Base-by-base conservation (phyloP, 192 early-diverging fungal genomes). In the Backusella liffmaniae region DNA sequence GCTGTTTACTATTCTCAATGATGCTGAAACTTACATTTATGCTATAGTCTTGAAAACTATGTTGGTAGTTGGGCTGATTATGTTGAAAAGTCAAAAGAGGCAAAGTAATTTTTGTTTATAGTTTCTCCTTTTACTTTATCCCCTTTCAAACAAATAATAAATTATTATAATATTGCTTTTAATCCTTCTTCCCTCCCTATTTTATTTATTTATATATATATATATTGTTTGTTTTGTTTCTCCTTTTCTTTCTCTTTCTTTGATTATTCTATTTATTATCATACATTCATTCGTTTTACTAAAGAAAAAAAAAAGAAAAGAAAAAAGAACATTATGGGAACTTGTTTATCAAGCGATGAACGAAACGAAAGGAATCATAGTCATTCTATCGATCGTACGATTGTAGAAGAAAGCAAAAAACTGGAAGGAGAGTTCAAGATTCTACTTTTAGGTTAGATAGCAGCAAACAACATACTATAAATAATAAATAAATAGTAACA, bases 371-470 rank as follows among this genome's bases (percentile, higher is more conserved):
- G 82, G 70, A 59, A 79, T 66, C 82, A 83, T 35, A 91, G 89
- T 53, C 76, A 85, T 66, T 81, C 77, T 44, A 92, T 92, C 46
- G 91, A 92, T 70, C 86, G 83, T 30, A 81, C 85, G 42, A 82
- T 92, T 30, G 90, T 92, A 74, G 84, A 92, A 44, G 91, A 92
- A 59, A 83, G 85, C 36, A 79, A 84, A 72, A 82, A 79, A 36
- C 74, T 91, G 15, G 90, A 91, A 75, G 85, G 84, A 77, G 91
- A 93, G 83, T 91, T 90, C 76, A 93, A 94, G 79, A 92, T 93
- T 71, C 78, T 94, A 39, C 77, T 94, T 29, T 76, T 94, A 76
- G 92, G 92, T 93, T 62, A 10, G 56, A 62, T 62, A 62, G 4
- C 26, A 49, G 42, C 32, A 32, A 32, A 32, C 32, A 32, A 32